Base-by-base conservation (phyloP, 1,284 basidiomycete species). In the Anthracocystis setariae region DNA sequence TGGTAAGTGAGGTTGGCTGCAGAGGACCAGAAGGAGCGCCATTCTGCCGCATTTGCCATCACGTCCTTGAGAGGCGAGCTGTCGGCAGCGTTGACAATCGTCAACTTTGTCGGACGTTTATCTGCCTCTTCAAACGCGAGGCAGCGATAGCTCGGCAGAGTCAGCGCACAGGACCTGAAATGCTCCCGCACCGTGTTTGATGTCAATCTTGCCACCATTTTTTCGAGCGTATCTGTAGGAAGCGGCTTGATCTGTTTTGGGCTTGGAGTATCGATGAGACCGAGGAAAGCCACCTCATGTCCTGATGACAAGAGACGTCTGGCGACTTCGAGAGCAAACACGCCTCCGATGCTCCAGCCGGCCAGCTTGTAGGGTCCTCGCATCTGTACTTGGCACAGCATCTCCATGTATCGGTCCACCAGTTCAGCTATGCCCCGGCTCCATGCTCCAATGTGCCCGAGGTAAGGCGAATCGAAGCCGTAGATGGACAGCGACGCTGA, bases 281-380 rank as follows among this genome's bases (percentile, higher is more conserved):
- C 64, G 1, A 73, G 40, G 9, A 61, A 58, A 0, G 35, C 25
- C n/a, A 73, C 60, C 21, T 57, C 43, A 27, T 68, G 56, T 9
- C 65, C 70, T 20, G 43, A 39, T 12, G 56, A 64, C 9, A 68
- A 59, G 2, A 73, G 60, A 2, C 50, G 60, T 7, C 64, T 59
- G 5, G 58, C 56, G 5, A 68, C 60, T 47, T 73, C 60, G 9
- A 73, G 53, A 0, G 65, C 70, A 44, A 73, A 52, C 23, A 73
- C 33, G n/a, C 70, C 70, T 46, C 70, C 70, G 33, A 73, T 73
- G 53, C 70, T 73, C 70, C 70, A 73, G 12, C 70, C 70, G 9
- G 51, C 70, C 2, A 73, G 49, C 29, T 48, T 51, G 47, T 63
- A 68, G 8, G 70, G 70, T 21, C 60, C 65, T 23, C 23, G 46